Evolutionary conservation across 1,284 basidiomycete species (phyloP), one percentile per base, ranked within the genome.

Genomic region (Rhodotorula sp.): DNA sequence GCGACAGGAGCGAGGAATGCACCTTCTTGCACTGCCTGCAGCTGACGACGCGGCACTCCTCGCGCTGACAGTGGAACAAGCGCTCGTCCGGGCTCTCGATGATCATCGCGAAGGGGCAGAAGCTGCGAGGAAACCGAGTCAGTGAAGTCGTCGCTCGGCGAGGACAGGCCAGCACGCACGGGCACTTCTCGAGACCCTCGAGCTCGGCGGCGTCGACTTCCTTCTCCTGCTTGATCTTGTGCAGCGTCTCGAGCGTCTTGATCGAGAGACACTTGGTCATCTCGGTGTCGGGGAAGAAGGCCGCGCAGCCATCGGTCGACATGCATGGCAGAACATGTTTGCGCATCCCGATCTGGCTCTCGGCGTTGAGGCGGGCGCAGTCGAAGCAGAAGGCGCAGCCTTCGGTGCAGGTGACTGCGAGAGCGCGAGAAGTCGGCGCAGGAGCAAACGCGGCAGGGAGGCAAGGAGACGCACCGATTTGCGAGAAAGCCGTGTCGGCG

Each of bases 321-420:
- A 79, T 79, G 66, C 78, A 79, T 2, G 68, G 63, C 15, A 72
- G 66, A 51, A 76, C 27, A 59, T 71, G 62, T 24, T 76, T 70
- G 32, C 74, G 72, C 51, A 67, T 65, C 0, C 78, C 78, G 34
- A 79, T 69, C 30, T 71, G 73, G 7, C 57, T 64, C 59, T 77
- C 73, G 39, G 71, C 73, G 52, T 76, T 72, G 51, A 67, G 64
- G 30, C 62, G 61, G 4, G 68, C 71, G 60, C 78, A 79, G 22
- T 77, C 74, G 24, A 48, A 67, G 60, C 78, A 79, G 63, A 79
- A 79, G 2, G 71, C 65, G 44, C 75, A 74, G 29, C 74, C 76
- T 10, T 76, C 75, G 6, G 52, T 39, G 61, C 78, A 78, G 22
- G 68, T 67, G 48, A 75, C 71, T 72, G 52, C 3, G 30, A 22